Percentiles rank a stretch among this genome's conserved stretches.
phyloP scores from a whole-genome alignment of 495 filamentous ascomycete genomes.

The Aspergillus saccharolyticus region DNA sequence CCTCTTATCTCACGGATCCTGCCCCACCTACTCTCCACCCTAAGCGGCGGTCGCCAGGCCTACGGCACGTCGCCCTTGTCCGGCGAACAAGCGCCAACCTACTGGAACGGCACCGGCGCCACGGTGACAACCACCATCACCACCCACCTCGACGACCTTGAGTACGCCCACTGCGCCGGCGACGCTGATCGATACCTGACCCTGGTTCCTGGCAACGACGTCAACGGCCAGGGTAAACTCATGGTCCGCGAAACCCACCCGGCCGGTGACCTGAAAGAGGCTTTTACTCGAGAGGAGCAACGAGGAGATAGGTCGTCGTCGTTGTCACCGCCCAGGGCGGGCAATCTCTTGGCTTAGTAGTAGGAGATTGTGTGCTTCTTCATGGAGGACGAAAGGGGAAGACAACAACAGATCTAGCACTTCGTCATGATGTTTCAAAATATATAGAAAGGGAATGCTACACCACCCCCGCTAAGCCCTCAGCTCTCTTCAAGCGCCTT shows the following conservation, averaged over 20 bases:
- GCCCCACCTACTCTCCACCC: slow-evolving; percentile 29
- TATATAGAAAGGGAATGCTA: background rate
- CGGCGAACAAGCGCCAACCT: slow-evolving; percentile 16
- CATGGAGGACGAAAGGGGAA: no score
- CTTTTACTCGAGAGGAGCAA: background rate
- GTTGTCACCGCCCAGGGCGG: background rate
- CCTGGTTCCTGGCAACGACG: slow-evolving; percentile 17
- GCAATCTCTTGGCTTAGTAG: background rate
- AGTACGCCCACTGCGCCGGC: slow-evolving; percentile 25
- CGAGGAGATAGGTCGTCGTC: slow-evolving; percentile 3
- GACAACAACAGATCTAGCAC: no score
- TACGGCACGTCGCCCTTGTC: slow-evolving; percentile 16
- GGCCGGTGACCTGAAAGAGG: slow-evolving; percentile 2
- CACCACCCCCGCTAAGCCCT: background rate
- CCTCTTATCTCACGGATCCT: slow-evolving; percentile 56
- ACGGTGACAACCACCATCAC: slow-evolving; percentile 28
- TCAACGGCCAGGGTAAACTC: slow-evolving; percentile 11
- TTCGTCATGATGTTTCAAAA: no score
- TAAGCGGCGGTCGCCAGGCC: slow-evolving; percentile 18
- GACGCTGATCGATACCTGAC: slow-evolving; percentile 25
- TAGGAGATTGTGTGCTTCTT: no score
- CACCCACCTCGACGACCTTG: slow-evolving; percentile 27
- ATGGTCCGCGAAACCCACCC: slow-evolving; percentile 7
- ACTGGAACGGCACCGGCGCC: slow-evolving; percentile 30
- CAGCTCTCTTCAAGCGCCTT: no score